phyloP scores from a whole-genome alignment of 768 basidiomycete species.

The Pleurotus ostreatus region DNA sequence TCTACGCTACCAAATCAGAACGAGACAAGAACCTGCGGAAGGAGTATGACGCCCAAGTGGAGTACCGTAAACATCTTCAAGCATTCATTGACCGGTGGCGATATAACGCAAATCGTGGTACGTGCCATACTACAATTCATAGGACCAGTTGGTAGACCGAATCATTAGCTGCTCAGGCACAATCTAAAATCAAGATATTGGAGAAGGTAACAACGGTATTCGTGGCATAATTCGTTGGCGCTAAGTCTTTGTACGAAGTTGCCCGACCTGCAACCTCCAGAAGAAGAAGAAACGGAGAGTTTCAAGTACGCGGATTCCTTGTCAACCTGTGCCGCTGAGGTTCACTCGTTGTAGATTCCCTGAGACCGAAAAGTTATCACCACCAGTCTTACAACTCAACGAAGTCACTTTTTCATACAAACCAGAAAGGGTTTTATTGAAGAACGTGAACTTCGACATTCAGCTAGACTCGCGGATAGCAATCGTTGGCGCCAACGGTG shows the following conservation, averaged over 20 bases:
- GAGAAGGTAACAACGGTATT: slow-evolving; percentile 54
- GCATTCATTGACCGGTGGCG: slow-evolving; percentile 99
- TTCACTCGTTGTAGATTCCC: slow-evolving; percentile 59
- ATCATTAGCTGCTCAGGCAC: slow-evolving; percentile 76
- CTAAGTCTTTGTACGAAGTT: slow-evolving; percentile 41
- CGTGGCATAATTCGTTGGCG: neutral
- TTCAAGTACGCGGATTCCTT: slow-evolving; percentile 59
- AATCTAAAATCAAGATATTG: slow-evolving; percentile 68
- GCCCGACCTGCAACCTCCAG: slow-evolving; percentile 90
- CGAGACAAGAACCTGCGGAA: slow-evolving; percentile 86
- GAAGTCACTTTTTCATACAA: slow-evolving; percentile 89
- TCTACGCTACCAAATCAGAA: slow-evolving; percentile 98
- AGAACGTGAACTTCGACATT: slow-evolving; percentile 83
- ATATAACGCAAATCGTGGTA: slow-evolving; percentile 92
- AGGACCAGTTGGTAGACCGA: neutral
- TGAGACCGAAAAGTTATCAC: slow-evolving; percentile 95
- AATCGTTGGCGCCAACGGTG: slow-evolving; percentile 92
- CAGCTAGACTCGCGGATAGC: slow-evolving; percentile 94
- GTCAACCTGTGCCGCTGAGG: neutral
- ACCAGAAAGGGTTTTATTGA: slow-evolving; percentile 70
- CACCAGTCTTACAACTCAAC: slow-evolving; percentile 89
- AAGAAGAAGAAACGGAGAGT: slow-evolving; percentile 85
- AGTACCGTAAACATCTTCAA: slow-evolving; percentile 91
- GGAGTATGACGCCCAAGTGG: slow-evolving; percentile 96
- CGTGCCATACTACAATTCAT: slow-evolving; percentile 7